These are phyloP conservation scores for Aspergillus uvarum DNA, from an alignment of 2,329 filamentous ascomycete species.

Conservation along the genomic window DNA sequence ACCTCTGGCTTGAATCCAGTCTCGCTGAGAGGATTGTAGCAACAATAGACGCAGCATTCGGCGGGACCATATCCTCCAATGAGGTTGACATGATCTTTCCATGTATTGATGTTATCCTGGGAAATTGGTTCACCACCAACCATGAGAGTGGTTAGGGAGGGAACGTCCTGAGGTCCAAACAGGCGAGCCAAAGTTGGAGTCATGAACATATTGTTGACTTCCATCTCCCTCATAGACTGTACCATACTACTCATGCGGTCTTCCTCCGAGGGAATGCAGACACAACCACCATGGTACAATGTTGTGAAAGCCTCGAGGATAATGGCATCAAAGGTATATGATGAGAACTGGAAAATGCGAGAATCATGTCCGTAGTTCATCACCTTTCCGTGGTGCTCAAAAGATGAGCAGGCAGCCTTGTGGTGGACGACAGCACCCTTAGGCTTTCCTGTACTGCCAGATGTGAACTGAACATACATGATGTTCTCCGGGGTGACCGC, in stretches of 20 bases:
- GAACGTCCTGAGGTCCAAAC: not conserved
- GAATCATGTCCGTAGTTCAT: not conserved
- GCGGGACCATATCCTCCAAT: not conserved
- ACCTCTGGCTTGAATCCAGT: not conserved
- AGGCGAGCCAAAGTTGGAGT: not conserved
- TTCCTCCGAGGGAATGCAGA: not conserved
- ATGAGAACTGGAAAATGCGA: not conserved
- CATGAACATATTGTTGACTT: constrained; percentile 1
- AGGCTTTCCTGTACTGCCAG: not conserved
- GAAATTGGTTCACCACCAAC: constrained; percentile 4
- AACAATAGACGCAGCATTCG: not conserved
- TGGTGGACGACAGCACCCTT: not conserved
- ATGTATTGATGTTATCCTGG: not conserved
- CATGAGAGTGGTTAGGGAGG: not conserved
- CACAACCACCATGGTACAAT: not conserved
- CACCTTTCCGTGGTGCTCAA: not conserved
- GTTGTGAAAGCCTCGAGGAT: constrained; percentile 1
- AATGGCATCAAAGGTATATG: not conserved
- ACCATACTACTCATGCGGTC: not conserved
- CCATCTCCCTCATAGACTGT: not conserved
- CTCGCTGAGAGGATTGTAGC: not conserved
- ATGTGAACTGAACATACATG: not conserved
- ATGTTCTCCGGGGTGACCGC: not conserved
- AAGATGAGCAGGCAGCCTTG: not conserved
- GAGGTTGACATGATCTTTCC: not conserved